Conservation (phyloP, 768 basidiomycete genomes). For the Boletus patriciae region DNA sequence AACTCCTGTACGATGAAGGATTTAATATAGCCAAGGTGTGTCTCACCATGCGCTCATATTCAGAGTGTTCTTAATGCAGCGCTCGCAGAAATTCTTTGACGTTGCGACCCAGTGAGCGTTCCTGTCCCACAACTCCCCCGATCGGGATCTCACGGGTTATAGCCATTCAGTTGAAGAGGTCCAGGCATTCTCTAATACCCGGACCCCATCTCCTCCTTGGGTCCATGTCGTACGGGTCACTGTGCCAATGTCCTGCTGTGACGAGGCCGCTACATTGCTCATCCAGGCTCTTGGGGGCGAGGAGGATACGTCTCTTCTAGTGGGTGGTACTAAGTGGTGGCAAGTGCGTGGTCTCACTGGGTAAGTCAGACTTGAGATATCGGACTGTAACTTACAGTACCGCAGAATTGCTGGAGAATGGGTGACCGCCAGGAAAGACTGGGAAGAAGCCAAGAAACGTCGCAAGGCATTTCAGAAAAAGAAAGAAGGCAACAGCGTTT, state of each 20-base stretch:
- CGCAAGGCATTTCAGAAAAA: conserved; percentile 48
- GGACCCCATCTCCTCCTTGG: conserved; percentile 84
- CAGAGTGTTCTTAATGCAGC: background rate
- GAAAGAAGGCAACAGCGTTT: conserved; percentile 15
- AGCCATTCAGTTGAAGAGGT: conserved; percentile 87
- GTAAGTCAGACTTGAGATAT: conserved; percentile 40
- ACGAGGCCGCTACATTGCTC: conserved; percentile 69
- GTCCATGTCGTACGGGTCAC: conserved; percentile 68
- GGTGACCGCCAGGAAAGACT: conserved; percentile 84
- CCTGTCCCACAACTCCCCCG: background rate
- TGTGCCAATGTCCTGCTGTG: conserved; percentile 74
- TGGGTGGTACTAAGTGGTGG: conserved; percentile 98
- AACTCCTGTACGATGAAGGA: conserved; percentile 78
- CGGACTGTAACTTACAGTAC: conserved; percentile 12
- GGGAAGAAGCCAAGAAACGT: conserved; percentile 63
- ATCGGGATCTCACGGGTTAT: background rate
- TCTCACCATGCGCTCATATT: background rate
- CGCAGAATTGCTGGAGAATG: conserved; percentile 81
- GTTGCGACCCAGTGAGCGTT: conserved; percentile 61
- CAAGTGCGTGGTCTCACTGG: conserved; percentile 85
- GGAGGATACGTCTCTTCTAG: conserved; percentile 60
- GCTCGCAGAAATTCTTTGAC: conserved; percentile 66
- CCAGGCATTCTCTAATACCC: conserved; percentile 74
- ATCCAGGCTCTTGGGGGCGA: conserved; percentile 86
- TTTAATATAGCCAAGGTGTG: conserved; percentile 74